Evolutionary conservation across 768 basidiomycete genomes (phyloP), one percentile per base, ranked within the genome.

Genomic region (Hortiboletus flavorubellus): DNA sequence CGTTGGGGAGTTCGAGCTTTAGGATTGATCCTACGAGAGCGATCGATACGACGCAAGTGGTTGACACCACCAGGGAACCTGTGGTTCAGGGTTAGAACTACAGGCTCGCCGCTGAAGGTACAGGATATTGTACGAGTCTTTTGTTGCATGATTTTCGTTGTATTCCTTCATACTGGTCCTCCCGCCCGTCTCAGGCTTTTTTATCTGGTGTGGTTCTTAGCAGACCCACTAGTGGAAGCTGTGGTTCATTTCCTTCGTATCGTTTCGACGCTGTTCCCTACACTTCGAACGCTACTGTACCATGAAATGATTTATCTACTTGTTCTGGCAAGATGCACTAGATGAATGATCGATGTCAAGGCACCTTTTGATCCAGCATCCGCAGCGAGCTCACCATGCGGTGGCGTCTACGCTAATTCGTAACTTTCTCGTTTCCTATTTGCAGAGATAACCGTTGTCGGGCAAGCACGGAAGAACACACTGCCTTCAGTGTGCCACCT

Each of bases 391-490:
- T 12, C 11, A n/a, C 8, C 29, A 18, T 14, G n/a, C 5, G 10
- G 5, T 45, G 45, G 14, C 8, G 18, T 11, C 21, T n/a, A 7
- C 12, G 30, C 18, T 10, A 30, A 12, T 18, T 26, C 2, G 10
- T 8, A 11, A 26, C 26, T 26, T 33, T 15, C 46, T 35, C 4
- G 29, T 30, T 15, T 16, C 15, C 21, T 30, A 29, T 34, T 5
- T 18, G 15, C 16, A 37, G 34, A n/a, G 12, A 30, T 33, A n/a
- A 14, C 37, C 43, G 26, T 16, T 16, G 29, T 60, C 53, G 59
- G 59, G 46, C 15, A 6, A 51, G 46, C 18, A 51, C 46, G 59
- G 59, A 51, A 14, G 23, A 37, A 12, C 33, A 41, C 49, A 55
- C 46, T 30, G 53, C 53, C 47, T 40, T 42, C 21, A n/a, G 26